Percentiles rank a stretch among this genome's conserved stretches.
Evolutionary conservation across 202 grass and related monocot species (phyloP).

Genomic region (Cymbopogon flexuosus): DNA sequence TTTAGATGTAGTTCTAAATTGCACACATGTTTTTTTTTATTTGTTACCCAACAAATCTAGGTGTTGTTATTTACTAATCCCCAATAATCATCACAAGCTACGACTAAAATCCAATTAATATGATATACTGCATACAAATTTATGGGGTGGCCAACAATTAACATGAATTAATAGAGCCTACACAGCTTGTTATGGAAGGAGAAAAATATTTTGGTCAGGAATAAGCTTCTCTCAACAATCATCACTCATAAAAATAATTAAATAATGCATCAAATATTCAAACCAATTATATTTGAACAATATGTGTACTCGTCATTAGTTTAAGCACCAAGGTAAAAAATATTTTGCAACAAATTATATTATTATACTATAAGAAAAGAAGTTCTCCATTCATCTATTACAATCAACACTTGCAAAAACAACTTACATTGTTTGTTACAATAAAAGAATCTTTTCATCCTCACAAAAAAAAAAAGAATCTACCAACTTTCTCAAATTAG

Average conservation of each 20-base stretch:
- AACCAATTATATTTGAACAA: neutral
- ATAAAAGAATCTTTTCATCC: neutral
- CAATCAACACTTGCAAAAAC: constrained; percentile 22
- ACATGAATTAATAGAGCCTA: neutral
- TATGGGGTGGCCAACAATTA: neutral
- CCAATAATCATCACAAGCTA: neutral
- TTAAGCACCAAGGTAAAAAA: neutral
- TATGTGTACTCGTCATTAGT: neutral
- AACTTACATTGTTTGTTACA: neutral
- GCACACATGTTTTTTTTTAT: neutral
- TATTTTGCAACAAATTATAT: neutral
- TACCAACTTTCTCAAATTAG: neutral
- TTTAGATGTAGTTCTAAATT: neutral
- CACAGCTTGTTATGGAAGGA: neutral
- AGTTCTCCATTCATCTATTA: neutral
- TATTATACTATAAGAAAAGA: neutral
- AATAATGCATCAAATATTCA: neutral
- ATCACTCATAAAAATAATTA: neutral
- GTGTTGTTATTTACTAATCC: too few species aligned
- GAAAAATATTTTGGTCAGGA: neutral
- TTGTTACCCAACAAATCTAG: neutral
- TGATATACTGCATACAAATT: neutral
- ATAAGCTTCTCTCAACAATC: too few species aligned
- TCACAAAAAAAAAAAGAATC: neutral
- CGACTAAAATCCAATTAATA: neutral